Conservation (phyloP, 495 filamentous ascomycete genomes). For the Penicillium lividum region DNA sequence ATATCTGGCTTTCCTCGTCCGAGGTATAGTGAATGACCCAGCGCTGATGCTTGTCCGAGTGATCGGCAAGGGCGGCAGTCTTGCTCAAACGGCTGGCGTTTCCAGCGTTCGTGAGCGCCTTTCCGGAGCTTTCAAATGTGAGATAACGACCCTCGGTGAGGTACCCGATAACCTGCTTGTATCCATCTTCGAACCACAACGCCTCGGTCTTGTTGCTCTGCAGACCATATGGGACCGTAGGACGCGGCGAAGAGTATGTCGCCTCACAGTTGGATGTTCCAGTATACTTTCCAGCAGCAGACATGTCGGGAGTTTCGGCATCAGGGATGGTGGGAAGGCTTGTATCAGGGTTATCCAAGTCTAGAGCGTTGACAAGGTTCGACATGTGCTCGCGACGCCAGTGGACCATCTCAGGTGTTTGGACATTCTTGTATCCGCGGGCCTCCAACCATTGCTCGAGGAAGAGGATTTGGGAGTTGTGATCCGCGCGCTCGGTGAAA, state of each 20-base stretch:
- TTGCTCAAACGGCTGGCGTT: not conserved
- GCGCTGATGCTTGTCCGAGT: not conserved
- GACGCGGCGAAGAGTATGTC: constrained; percentile 34
- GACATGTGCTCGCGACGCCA: constrained; percentile 60
- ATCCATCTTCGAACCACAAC: constrained; percentile 50
- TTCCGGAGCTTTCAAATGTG: constrained; percentile 27
- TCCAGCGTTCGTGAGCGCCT: not conserved
- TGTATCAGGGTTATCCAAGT: constrained; percentile 52
- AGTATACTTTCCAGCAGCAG: constrained; percentile 35
- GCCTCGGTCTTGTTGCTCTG: constrained; percentile 34
- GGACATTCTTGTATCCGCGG: constrained; percentile 49
- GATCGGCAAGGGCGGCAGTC: not conserved
- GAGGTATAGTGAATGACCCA: not conserved
- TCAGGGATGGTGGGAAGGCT: constrained; percentile 46
- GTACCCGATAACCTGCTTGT: constrained; percentile 52
- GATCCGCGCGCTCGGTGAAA: constrained; percentile 57
- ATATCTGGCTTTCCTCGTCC: not conserved
- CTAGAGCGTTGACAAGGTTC: constrained; percentile 53
- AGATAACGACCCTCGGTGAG: constrained; percentile 56
- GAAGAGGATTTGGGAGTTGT: constrained; percentile 59
- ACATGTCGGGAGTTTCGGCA: constrained; percentile 37
- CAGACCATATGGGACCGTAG: constrained; percentile 50
- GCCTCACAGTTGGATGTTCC: constrained; percentile 47
- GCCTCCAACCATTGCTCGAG: constrained; percentile 54
- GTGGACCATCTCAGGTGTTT: constrained; percentile 48